phyloP scores from a whole-genome alignment of 2,329 filamentous ascomycete genomes.

The Metarhizium brunneum region DNA sequence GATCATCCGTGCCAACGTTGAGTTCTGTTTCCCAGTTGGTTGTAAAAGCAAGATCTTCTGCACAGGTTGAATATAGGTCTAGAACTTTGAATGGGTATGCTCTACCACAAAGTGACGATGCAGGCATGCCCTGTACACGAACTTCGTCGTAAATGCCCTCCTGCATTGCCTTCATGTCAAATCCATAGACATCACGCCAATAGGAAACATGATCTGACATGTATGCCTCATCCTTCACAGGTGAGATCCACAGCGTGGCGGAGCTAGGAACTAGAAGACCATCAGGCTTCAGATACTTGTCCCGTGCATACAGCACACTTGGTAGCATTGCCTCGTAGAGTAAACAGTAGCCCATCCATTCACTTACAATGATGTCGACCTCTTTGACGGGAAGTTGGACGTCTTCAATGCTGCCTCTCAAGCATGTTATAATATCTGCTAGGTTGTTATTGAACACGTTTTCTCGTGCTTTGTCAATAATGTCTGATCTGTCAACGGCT shows the following conservation, averaged over 20 bases:
- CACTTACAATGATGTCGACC: slow-evolving; percentile 90
- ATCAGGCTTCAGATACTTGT: slow-evolving; percentile 71
- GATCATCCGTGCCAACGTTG: slow-evolving; percentile 49
- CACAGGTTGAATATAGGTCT: slow-evolving; percentile 63
- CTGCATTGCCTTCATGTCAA: slow-evolving; percentile 89
- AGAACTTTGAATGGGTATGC: slow-evolving; percentile 63
- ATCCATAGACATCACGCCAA: slow-evolving; percentile 91
- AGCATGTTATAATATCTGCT: slow-evolving; percentile 62
- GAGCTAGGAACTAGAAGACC: slow-evolving; percentile 84
- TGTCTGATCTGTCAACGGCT: slow-evolving; percentile 85
- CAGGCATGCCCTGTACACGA: slow-evolving; percentile 64
- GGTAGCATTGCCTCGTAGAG: slow-evolving; percentile 96
- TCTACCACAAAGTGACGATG: slow-evolving; percentile 47
- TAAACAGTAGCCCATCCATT: slow-evolving; percentile 96
- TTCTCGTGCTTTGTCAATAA: slow-evolving; percentile 77
- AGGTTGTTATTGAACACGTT: slow-evolving; percentile 78
- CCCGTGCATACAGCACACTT: slow-evolving; percentile 79
- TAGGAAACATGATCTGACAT: slow-evolving; percentile 70
- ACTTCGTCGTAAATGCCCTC: slow-evolving; percentile 72
- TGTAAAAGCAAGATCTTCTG: slow-evolving; percentile 67
- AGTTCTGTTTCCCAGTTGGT: slow-evolving; percentile 56
- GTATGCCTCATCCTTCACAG: slow-evolving; percentile 69
- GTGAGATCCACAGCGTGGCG: slow-evolving; percentile 73
- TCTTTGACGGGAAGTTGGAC: slow-evolving; percentile 66
- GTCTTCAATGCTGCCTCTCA: slow-evolving; percentile 83